A percentile compares a stretch with the other conserved stretches of the same genome.
Evolutionary conservation across 1,284 basidiomycete genomes (phyloP).

Genomic region (Naganishia albida): DNA sequence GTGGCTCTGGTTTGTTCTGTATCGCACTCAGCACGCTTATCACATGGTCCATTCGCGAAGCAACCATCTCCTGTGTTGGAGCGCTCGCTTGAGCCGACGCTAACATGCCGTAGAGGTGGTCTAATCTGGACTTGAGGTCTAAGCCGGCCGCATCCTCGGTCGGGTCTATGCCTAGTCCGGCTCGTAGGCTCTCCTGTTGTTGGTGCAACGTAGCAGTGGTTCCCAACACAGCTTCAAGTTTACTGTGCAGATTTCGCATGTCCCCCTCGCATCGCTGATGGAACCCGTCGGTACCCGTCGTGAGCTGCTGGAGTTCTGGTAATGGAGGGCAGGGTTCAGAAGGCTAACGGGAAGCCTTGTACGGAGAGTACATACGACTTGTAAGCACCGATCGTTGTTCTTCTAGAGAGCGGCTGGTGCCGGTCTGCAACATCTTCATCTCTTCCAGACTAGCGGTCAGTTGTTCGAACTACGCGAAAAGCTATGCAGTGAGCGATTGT

Average conservation of each 20-base stretch:
- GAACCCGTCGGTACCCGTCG: neutral
- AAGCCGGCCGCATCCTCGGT: neutral
- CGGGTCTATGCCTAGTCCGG: slow-evolving; percentile 4
- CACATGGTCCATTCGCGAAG: slow-evolving; percentile 10
- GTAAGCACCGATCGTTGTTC: neutral
- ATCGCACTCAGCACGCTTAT: slow-evolving; percentile 7
- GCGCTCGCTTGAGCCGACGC: slow-evolving; percentile 1
- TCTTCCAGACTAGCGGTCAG: neutral
- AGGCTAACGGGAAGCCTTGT: neutral
- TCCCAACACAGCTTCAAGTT: neutral
- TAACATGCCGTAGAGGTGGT: slow-evolving; percentile 4
- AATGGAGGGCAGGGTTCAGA: neutral
- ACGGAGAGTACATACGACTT: slow-evolving; percentile 2
- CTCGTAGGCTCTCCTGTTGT: slow-evolving; percentile 3
- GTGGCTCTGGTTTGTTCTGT: slow-evolving; percentile 19
- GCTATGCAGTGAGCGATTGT: neutral
- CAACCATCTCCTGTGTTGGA: slow-evolving; percentile 10
- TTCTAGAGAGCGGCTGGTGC: neutral
- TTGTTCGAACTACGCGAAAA: neutral
- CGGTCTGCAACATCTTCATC: neutral
- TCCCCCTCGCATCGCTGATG: slow-evolving; percentile 1
- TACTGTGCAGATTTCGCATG: slow-evolving; percentile 1
- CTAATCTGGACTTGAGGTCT: slow-evolving; percentile 6
- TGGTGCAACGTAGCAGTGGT: slow-evolving; percentile 1
- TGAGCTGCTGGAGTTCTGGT: slow-evolving; percentile 2